Evolutionary conservation across 1,284 basidiomycete genomes (phyloP).

Genomic region (Amylostereum chailletii): DNA sequence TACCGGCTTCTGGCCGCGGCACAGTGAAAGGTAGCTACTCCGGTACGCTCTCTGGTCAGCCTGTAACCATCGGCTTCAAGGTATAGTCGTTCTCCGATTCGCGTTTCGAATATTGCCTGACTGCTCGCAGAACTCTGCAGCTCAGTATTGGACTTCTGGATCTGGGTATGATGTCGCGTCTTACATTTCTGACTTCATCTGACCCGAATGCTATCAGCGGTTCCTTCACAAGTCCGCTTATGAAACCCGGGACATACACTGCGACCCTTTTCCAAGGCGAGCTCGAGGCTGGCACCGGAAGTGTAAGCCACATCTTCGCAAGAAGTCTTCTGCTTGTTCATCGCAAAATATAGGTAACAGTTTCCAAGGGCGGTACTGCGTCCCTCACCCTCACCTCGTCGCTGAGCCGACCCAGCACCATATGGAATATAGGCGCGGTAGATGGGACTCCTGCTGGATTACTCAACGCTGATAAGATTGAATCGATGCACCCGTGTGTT

Average conservation of each 20-base stretch:
- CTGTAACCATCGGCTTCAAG: constrained; percentile 35
- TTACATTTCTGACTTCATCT: neutral
- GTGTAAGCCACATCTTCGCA: constrained; percentile 12
- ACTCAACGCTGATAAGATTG: constrained; percentile 39
- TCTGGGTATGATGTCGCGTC: constrained; percentile 21
- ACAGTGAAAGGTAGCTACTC: constrained; percentile 35
- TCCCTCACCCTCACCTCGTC: constrained; percentile 23
- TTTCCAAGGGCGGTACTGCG: constrained; percentile 29
- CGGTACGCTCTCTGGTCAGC: constrained; percentile 29
- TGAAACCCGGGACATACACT: constrained; percentile 37
- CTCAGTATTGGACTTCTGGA: constrained; percentile 36
- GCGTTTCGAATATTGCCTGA: neutral
- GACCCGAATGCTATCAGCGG: constrained; percentile 18
- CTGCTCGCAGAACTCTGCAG: constrained; percentile 27
- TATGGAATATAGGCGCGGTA: constrained; percentile 39
- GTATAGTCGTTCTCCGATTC: constrained; percentile 10
- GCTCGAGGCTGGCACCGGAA: constrained; percentile 32
- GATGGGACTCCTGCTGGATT: constrained; percentile 38
- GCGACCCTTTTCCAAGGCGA: constrained; percentile 37
- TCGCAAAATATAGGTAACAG: constrained; percentile 18
- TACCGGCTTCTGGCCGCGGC: constrained; percentile 33
- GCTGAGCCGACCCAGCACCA: constrained; percentile 24
- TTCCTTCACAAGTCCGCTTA: constrained; percentile 32
- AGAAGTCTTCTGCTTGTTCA: neutral
- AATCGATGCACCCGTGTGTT: constrained; percentile 39